Evolutionary conservation across 495 filamentous ascomycete species (phyloP), one percentile per base, ranked within the genome.

Genomic region (Umbilicaria muhlenbergii): DNA sequence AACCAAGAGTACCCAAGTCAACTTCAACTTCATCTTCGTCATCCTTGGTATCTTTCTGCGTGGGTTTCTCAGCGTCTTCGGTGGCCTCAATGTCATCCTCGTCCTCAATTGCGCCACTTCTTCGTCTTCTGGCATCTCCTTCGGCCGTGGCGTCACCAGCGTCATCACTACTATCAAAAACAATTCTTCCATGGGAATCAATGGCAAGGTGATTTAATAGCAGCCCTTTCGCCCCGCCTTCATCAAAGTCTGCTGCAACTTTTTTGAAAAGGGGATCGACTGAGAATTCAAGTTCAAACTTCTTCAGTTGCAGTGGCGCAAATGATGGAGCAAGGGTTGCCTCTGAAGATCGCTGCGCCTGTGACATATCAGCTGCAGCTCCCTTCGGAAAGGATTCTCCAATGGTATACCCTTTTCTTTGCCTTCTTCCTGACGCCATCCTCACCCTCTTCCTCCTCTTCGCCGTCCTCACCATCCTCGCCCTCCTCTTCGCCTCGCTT

Each of bases 221-320:
- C 32, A 99, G 69, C 3, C 91, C 91, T 63, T 96, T 99, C 14
- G 92, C 92, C 40, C 91, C 91, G 18, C 91, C 91, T 65, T 99
- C 91, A 55, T 99, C 91, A 54, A 96, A 96, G 59, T 99, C 91
- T 17, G 91, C 91, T 3, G 88, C 88, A 0, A 87, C 92, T 54
- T 99, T 99, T 58, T 96, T 96, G 73, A 96, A 99, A 7, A 99
- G 65, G 3, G 91, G 91, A 53, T 99, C 91, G 18, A 99, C 91
- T 1, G 86, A 81, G 49, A 99, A 94, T 54, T 99, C 91, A 31
- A 96, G 74, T 50, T 99, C 91, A 49, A 96, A 85, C 55, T 96
- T 96, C 58, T 99, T 96, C 38, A 96, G 69, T 59, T 92, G 86
- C 42, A 99, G 57, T 2, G 86, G 77, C 15, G 81, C 72, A 57